Evolutionary conservation across 352 stramenopile genomes (phyloP), one percentile per base, ranked within the genome.

Genomic region (Phytophthora colocasiae): DNA sequence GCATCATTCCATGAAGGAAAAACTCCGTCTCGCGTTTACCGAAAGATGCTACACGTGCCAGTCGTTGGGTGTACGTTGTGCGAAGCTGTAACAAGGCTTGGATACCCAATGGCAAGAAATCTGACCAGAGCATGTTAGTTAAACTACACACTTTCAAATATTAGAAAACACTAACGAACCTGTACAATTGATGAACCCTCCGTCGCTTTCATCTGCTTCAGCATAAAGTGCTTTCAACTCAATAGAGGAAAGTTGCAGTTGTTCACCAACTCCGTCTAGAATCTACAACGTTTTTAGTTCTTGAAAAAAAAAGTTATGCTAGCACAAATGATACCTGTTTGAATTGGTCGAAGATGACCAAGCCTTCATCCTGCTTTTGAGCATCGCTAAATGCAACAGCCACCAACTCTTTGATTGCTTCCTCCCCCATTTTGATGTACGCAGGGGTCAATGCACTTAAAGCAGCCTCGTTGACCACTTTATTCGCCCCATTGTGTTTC

Each of bases 1-100:
- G 86, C 76, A 87, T 85, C 73, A 93, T 85, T 31, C 86, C 84
- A 59, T 95, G 86, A n/a, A 92, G 52, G 39, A 95, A 80, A 31
- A 78, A 65, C 36, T 89, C 77, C 6, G 60, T 57, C 15, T 84
- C 67, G 36, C 73, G 75, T 38, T 85, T 87, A 11, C 47, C 60
- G n/a, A 78, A 83, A 1, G 62, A 59, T 8, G 84, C 80, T 19
- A 74, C 67, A 6, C 78, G 81, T 26, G 72, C 43, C 4, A 83
- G 47, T n/a, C 84, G 77, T 49, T 88, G 81, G 0, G 77, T 59
- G 22, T 77, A 69, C 17, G 53, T 91, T 41, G 61, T 58, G 12
- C 81, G 73, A 6, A 92, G 69, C 26, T 81, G 73, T 10, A 87
- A 62, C 7, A 69, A 52, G 10, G 75, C 76, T 36, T 92, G 76